These are phyloP conservation scores for Tolypocladium album DNA, from an alignment of 2,329 filamentous ascomycete genomes.

Conservation along the genomic window DNA sequence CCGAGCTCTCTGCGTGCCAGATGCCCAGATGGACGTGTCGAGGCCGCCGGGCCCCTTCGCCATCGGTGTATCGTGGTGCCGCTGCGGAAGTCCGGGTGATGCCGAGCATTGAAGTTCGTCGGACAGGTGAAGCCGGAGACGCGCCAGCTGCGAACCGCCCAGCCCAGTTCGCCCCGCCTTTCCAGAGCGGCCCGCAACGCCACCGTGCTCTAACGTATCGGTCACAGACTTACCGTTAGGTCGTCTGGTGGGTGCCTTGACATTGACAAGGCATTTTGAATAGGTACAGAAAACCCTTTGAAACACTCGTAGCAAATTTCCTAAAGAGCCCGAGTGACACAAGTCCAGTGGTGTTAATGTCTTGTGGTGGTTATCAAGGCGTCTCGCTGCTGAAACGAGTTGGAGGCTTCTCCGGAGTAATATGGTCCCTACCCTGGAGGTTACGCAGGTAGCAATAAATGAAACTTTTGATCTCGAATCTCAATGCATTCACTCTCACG, in stretches of 20 bases:
- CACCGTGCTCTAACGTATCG: too few species aligned
- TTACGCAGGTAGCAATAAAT: too few species aligned
- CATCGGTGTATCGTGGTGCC: neutral
- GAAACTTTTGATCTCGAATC: neutral
- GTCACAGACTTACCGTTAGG: too few species aligned
- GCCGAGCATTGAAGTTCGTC: neutral
- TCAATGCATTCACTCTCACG: neutral
- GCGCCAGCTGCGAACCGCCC: neutral
- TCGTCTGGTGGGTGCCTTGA: too few species aligned
- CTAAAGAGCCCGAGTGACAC: too few species aligned
- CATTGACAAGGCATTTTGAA: too few species aligned
- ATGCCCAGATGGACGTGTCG: slow-evolving; percentile 5
- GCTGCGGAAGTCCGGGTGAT: neutral
- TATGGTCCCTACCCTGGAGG: too few species aligned
- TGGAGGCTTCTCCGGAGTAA: too few species aligned
- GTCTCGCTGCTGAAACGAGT: neutral
- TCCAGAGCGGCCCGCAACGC: neutral
- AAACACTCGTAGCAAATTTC: too few species aligned
- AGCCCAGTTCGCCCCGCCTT: neutral
- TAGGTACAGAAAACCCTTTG: neutral
- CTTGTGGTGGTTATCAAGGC: too few species aligned
- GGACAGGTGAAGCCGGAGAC: neutral
- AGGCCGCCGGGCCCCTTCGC: slow-evolving; percentile 5
- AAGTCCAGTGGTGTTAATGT: too few species aligned
- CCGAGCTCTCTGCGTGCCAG: neutral